phyloP scores from a whole-genome alignment of 2,329 filamentous ascomycete genomes.

The Fusarium caatingaense region DNA sequence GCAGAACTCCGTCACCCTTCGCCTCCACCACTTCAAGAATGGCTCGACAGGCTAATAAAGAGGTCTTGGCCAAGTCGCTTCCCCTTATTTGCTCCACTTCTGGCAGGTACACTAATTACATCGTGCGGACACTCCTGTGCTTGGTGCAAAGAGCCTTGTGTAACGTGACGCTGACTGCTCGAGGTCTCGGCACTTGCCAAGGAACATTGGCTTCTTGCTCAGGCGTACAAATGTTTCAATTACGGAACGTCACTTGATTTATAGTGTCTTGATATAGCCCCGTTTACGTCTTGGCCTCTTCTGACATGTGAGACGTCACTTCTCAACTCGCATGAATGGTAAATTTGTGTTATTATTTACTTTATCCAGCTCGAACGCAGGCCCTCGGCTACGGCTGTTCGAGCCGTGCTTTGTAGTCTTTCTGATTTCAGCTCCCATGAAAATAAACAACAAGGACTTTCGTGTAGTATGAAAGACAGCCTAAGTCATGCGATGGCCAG shows the following conservation, averaged over 20 bases:
- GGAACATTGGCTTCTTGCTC: not conserved
- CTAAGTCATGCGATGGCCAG: not conserved
- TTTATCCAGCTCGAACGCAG: no score
- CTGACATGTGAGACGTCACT: not conserved
- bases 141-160: not conserved
- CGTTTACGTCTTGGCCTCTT: not conserved
- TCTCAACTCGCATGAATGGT: not conserved
- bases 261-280: not conserved
- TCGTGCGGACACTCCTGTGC: not conserved
- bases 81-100: not conserved
- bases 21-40: no score
- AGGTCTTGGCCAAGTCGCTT: not conserved
- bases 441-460: not conserved
- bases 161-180: not conserved
- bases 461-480: not conserved
- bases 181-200: not conserved
- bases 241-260: not conserved
- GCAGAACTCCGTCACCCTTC: not conserved
- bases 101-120: not conserved
- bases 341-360: not conserved
- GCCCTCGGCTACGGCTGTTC: not conserved
- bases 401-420: not conserved
- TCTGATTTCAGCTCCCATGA: rapidly evolving
- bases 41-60: no score
- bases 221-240: not conserved